These are phyloP conservation scores for Trichodelitschia bisporula DNA, from an alignment of 495 filamentous ascomycete genomes.

Conservation along the genomic window DNA sequence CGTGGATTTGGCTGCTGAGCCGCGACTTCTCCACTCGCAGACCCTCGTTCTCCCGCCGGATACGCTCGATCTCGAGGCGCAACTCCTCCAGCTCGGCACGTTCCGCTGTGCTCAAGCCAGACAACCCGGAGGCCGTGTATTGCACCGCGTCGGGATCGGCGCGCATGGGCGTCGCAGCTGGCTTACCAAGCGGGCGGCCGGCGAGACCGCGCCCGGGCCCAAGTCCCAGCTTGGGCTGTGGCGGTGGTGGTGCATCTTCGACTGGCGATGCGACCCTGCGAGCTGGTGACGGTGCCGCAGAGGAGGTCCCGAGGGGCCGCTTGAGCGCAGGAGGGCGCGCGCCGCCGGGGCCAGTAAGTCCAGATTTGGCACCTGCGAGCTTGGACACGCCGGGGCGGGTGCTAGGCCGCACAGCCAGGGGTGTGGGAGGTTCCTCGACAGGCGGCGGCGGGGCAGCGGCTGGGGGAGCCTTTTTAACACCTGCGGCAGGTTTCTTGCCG, in stretches of 20 bases:
- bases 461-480: slow-evolving; percentile 25
- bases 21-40: slow-evolving; percentile 48
- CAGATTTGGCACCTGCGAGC: slow-evolving; percentile 40
- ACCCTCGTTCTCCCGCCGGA: slow-evolving; percentile 47
- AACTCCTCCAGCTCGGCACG: slow-evolving; percentile 77
- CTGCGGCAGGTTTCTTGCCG: slow-evolving; percentile 8
- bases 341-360: slow-evolving; percentile 30
- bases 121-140: slow-evolving; percentile 3
- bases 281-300: slow-evolving; percentile 21
- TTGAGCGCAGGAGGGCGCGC: slow-evolving; percentile 23
- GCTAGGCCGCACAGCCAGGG: slow-evolving; percentile 30
- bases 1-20: slow-evolving; percentile 53
- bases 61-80: slow-evolving; percentile 53
- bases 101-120: slow-evolving; percentile 44
- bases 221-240: slow-evolving; percentile 38
- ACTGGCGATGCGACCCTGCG: slow-evolving; percentile 27
- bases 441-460: slow-evolving; percentile 29
- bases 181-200: slow-evolving; percentile 67
- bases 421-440: slow-evolving; percentile 23
- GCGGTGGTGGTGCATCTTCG: slow-evolving; percentile 38
- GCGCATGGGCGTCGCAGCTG: slow-evolving; percentile 21
- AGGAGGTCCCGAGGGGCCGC: slow-evolving; percentile 7
- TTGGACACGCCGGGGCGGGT: slow-evolving; percentile 33
- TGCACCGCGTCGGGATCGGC: too few species aligned
- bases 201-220: slow-evolving; percentile 62